Conservation (phyloP, 164 flowering plant genomes). For the Taxillus chinensis region DNA sequence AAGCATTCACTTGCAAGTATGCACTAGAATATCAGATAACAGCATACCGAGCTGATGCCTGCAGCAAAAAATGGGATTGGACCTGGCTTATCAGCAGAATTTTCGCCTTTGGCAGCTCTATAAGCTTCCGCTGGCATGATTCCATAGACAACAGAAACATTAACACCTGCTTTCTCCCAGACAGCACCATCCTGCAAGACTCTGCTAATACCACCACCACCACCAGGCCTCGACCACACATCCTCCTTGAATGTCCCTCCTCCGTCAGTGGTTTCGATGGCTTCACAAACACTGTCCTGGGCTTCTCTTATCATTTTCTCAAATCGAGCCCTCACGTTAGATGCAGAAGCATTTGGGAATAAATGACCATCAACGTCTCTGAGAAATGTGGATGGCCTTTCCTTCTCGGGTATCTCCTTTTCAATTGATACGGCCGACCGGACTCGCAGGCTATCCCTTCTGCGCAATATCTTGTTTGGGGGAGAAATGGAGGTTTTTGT, state of each 20-base stretch:
- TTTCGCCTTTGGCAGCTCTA: conserved; percentile 67
- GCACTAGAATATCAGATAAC: background rate
- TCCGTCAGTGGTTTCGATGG: conserved; percentile 69
- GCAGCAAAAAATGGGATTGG: conserved; percentile 92
- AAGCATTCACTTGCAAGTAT: background rate
- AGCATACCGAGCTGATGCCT: conserved; percentile 81
- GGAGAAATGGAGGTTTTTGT: background rate
- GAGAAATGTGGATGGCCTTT: conserved; percentile 74
- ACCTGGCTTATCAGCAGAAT: conserved; percentile 48
- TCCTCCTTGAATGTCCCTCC: conserved; percentile 78
- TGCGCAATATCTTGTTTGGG: background rate
- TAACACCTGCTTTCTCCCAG: conserved; percentile 97
- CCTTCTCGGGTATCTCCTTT: conserved; percentile 58
- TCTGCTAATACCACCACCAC: conserved; percentile 92
- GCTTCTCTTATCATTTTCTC: conserved; percentile 92
- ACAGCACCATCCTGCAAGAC: conserved; percentile 82
- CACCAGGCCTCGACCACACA: conserved; percentile 94
- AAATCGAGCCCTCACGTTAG: conserved; percentile 55
- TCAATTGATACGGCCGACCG: conserved; percentile 50
- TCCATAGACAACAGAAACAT: conserved; percentile 93
- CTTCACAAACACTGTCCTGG: conserved; percentile 68
- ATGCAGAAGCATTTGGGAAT: conserved; percentile 10
- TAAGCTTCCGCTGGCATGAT: conserved; percentile 98
- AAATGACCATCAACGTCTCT: conserved; percentile 32
- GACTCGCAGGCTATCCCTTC: conserved; percentile 2